Conservation (phyloP, 345 rosid genomes). For the Noccaea bulbosa region DNA sequence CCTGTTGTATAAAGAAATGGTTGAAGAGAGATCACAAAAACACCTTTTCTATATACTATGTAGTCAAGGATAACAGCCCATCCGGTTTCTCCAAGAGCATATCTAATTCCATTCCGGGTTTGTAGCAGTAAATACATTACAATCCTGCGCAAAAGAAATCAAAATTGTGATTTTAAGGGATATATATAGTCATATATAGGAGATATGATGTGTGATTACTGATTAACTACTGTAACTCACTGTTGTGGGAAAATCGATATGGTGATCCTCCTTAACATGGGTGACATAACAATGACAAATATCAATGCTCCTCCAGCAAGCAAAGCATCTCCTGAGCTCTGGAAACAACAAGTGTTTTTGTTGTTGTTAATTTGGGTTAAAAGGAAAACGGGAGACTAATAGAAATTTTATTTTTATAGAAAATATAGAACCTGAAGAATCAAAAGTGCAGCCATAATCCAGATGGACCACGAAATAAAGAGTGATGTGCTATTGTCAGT, state of each 20-base stretch:
- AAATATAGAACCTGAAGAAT: conserved; percentile 57
- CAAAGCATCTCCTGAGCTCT: conserved; percentile 74
- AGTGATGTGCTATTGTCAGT: conserved; percentile 62
- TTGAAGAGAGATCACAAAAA: too few species aligned
- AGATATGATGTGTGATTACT: not conserved
- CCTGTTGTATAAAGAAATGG: too few species aligned
- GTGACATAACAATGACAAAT: conserved; percentile 49
- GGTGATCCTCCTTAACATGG: conserved; percentile 47
- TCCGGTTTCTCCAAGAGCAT: not conserved
- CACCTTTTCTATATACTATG: too few species aligned
- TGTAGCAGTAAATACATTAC: not conserved
- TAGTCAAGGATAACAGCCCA: too few species aligned
- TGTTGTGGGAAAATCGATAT: conserved; percentile 25
- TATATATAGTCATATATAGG: not conserved
- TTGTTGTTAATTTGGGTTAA: not conserved
- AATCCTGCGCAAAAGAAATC: conserved; percentile 53
- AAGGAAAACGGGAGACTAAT: not conserved
- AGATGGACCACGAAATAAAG: conserved; percentile 74
- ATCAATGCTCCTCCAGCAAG: conserved; percentile 60
- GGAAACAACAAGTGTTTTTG: conserved; percentile 31
- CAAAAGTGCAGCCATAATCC: conserved; percentile 56
- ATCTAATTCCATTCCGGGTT: not conserved
- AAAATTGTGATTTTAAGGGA: not conserved
- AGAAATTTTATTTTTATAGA: not conserved
- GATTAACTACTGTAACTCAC: not conserved